Conservation (phyloP, 768 basidiomycete species). For the Mycena maculata region DNA sequence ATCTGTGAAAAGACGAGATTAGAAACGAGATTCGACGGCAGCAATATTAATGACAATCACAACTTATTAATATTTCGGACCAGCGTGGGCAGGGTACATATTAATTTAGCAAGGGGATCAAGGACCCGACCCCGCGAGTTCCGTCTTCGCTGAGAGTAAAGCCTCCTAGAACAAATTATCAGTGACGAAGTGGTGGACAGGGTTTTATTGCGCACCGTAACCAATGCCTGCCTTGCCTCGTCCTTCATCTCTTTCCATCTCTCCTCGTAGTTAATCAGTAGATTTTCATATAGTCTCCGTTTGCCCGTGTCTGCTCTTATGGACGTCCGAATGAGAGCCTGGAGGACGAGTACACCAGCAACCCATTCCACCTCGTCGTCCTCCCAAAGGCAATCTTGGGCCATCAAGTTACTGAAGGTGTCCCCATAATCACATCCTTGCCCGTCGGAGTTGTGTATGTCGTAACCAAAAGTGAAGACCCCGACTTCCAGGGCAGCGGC, state of each 20-base stretch:
- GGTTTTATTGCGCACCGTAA: conserved; percentile 56
- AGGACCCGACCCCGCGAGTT: conserved; percentile 55
- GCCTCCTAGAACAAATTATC: conserved; percentile 53
- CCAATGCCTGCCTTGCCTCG: conserved; percentile 70
- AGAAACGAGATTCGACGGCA: neutral
- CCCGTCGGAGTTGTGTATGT: conserved; percentile 38
- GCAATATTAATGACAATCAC: neutral
- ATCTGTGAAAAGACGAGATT: conserved; percentile 1
- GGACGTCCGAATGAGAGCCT: conserved; percentile 67
- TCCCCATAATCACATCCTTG: conserved; percentile 54
- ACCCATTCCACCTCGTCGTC: conserved; percentile 77
- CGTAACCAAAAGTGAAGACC: conserved; percentile 57
- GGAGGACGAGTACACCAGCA: conserved; percentile 68
- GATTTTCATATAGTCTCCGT: conserved; percentile 64
- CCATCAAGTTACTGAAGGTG: conserved; percentile 67
- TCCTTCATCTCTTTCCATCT: conserved; percentile 80
- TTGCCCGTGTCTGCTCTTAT: conserved; percentile 59
- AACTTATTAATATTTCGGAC: neutral
- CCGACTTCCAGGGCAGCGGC: conserved; percentile 72
- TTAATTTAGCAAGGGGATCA: neutral
- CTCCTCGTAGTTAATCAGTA: conserved; percentile 68
- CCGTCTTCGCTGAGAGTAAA: conserved; percentile 64
- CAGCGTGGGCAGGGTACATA: neutral
- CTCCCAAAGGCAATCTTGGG: conserved; percentile 75
- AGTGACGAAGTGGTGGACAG: neutral